A percentile compares a stretch with the other conserved stretches of the same genome.
These are phyloP conservation scores for Pseudogymnoascus sp. DNA, from an alignment of 2,329 filamentous ascomycete genomes.

Conservation along the genomic window DNA sequence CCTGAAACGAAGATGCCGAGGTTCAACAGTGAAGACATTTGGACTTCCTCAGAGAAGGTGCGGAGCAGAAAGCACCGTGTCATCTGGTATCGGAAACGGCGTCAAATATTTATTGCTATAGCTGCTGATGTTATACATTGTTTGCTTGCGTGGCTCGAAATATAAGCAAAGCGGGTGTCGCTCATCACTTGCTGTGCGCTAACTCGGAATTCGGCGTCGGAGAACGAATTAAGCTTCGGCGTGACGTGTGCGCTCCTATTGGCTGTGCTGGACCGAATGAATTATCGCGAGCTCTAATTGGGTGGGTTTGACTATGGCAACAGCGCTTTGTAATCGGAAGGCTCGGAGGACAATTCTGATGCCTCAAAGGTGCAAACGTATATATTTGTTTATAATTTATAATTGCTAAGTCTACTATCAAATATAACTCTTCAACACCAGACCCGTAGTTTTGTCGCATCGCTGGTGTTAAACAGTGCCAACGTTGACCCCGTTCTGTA, in stretches of 20 bases:
- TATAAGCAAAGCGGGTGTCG: neutral
- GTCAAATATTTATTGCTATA: neutral
- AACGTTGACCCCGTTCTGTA: neutral
- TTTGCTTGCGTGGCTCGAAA: neutral
- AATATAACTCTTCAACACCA: neutral
- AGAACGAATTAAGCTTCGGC: neutral
- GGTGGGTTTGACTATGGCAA: neutral
- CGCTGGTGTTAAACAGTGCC: neutral
- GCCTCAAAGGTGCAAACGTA: neutral
- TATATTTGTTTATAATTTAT: neutral
- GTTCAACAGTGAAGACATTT: neutral
- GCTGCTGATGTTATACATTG: neutral
- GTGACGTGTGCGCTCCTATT: neutral
- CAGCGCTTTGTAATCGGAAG: conserved; percentile 6
- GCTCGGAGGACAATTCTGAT: neutral
- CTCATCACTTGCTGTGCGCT: neutral
- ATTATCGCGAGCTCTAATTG: neutral
- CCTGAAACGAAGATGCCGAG: neutral
- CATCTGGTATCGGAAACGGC: neutral
- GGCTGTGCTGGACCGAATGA: neutral
- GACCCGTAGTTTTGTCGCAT: neutral
- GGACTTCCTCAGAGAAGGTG: neutral
- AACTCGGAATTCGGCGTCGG: neutral
- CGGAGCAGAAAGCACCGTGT: neutral
- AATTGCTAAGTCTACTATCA: neutral